These are phyloP conservation scores for Xylariaceae sp. DNA, from an alignment of 2,329 filamentous ascomycete genomes.

Conservation along the genomic window DNA sequence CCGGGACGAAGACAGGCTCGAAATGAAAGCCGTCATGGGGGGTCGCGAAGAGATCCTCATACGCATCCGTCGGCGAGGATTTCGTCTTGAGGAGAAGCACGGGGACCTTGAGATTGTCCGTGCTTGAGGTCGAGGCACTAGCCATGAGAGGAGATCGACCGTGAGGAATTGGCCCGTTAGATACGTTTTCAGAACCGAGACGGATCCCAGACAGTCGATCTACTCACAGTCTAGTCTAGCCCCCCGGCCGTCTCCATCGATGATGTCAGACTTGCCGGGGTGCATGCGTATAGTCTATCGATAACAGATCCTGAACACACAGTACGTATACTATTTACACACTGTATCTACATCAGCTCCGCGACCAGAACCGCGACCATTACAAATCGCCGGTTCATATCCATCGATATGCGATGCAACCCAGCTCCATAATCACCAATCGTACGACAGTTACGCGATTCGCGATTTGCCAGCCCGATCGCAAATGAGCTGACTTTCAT, in stretches of 20 bases:
- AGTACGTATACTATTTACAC: too few species aligned
- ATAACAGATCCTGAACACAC: constrained; percentile 29
- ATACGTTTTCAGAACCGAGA: too few species aligned
- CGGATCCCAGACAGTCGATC: background rate
- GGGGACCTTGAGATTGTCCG: constrained; percentile 39
- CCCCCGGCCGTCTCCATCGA: background rate
- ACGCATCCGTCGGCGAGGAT: constrained; percentile 66
- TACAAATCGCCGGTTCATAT: constrained; percentile 24
- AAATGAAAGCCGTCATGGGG: constrained; percentile 45
- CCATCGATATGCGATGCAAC: constrained; percentile 12
- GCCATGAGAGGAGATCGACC: constrained; percentile 17
- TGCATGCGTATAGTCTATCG: constrained; percentile 27
- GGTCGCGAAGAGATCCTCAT: constrained; percentile 62
- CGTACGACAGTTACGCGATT: background rate
- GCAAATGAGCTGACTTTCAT: constrained; percentile 13
- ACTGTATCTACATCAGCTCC: background rate
- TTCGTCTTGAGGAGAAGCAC: constrained; percentile 74
- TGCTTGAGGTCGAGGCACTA: background rate
- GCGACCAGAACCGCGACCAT: constrained; percentile 12
- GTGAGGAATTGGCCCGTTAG: too few species aligned
- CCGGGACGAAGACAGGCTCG: constrained; percentile 67
- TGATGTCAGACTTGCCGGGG: constrained; percentile 22
- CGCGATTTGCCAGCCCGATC: constrained; percentile 9
- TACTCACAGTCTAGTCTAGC: background rate
- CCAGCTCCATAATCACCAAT: constrained; percentile 3